Percentiles rank a stretch among this genome's conserved stretches.
Conservation (phyloP, 169 alveolate genomes). For the Plasmodium reichenowi region DNA sequence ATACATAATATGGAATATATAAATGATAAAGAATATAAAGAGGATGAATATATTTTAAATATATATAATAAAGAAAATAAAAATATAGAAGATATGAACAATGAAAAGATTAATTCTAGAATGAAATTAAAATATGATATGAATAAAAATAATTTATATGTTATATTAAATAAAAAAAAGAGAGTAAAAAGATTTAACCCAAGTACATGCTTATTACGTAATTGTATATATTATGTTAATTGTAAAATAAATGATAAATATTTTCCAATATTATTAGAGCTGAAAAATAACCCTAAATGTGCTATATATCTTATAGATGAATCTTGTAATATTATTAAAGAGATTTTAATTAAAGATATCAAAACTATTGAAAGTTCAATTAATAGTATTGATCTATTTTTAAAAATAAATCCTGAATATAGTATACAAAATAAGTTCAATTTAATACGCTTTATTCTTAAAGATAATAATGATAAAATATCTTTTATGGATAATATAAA, state of each 20-base stretch:
- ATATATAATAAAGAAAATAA: not conserved
- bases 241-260: constrained; percentile 33
- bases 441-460: constrained; percentile 32
- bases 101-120: not conserved
- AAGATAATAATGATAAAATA: constrained; percentile 35
- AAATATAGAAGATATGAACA: not conserved
- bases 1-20: not conserved
- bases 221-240: constrained; percentile 48
- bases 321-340: constrained; percentile 34
- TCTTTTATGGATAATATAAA: constrained; percentile 54
- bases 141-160: constrained; percentile 16
- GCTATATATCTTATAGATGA: constrained; percentile 38
- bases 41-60: too few species aligned
- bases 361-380: constrained; percentile 36
- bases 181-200: constrained; percentile 64
- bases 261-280: constrained; percentile 39
- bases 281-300: constrained; percentile 62
- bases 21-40: not conserved
- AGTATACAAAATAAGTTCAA: constrained; percentile 29
- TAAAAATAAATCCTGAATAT: constrained; percentile 62
- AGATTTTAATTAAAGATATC: constrained; percentile 58
- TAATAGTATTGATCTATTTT: constrained; percentile 53
- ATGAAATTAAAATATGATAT: not conserved
- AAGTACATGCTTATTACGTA: constrained; percentile 41
- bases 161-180: constrained; percentile 28